Base-by-base conservation (phyloP, 2,329 filamentous ascomycete genomes). In the Fusarium torulosum region DNA sequence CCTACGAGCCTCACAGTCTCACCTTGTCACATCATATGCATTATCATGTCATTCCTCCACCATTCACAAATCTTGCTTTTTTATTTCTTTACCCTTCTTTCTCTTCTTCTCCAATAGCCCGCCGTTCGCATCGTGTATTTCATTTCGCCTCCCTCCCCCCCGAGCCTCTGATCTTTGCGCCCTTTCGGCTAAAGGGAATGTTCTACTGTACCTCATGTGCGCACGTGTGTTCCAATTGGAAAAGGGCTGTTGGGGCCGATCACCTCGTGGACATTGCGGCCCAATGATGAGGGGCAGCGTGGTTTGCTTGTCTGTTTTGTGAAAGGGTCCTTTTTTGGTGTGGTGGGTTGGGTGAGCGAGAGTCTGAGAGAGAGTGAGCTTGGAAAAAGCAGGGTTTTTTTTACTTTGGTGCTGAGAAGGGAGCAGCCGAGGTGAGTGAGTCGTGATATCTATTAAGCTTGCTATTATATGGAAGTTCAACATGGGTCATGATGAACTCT, bases 311-410 rank as follows among this genome's bases (percentile, higher is more conserved):
- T 37, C 17, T 43, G 51, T 55, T 55, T 51, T 35, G 38, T 14
- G 42, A 44, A 59, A 54, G 60, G 53, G 53, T 43, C 57, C 42
- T 56, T 55, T 55, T 59, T 55, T 56, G 65, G 46, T 63, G 62
- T 66, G 66, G 70, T 72, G 67, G 70, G 61, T 72, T 69, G 71
- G 68, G 69, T 61, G 63, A 73, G 69, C 53, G 41, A 58, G 45
- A 45, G 23, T 25, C 7, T 25, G 40, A 35, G 41, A 29, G 47
- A 44, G 38, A 59, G 41, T 25, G 20, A 35, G 31, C 44, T 23
- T 50, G 7, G 14, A 23, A 52, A 60, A 55, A 55, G 42, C 54
- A 59, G 55, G 60, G 50, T 62, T 47, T 56, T 47, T 50, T 25
- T 20, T 50, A 7, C 17, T 35, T 35, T 17, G 15, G 33, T 35